Percentiles rank a stretch among this genome's conserved stretches.
phyloP scores from a whole-genome alignment of 768 basidiomycete genomes.

The Tulasnella sp. region DNA sequence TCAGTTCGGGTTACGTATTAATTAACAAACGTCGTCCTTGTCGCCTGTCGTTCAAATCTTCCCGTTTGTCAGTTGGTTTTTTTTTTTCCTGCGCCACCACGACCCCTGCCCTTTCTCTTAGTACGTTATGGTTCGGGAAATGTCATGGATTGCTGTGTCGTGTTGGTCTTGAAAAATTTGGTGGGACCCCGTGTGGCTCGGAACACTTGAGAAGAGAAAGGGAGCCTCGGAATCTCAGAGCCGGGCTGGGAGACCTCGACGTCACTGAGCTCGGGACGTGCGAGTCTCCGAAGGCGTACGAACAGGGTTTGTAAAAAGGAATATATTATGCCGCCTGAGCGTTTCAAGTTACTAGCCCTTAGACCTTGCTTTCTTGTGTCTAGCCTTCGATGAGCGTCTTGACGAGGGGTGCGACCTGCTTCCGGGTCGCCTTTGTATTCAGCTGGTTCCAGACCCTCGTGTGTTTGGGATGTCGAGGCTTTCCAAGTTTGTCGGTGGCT shows the following conservation, averaged over 20 bases:
- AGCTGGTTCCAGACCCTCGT: slow-evolving; percentile 66
- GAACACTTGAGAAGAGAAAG: background rate
- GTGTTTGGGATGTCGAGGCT: slow-evolving; percentile 42
- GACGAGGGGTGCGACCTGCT: slow-evolving; percentile 67
- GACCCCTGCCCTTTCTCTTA: background rate
- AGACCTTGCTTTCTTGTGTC: background rate
- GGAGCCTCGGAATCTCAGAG: background rate
- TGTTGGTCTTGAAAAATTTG: background rate
- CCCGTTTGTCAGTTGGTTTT: background rate
- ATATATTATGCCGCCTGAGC: background rate
- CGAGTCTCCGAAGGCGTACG: background rate
- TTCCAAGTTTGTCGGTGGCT: slow-evolving; percentile 8
- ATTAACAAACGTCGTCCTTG: slow-evolving; percentile 9
- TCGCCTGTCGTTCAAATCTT: background rate
- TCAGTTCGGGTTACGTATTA: slow-evolving; percentile 10
- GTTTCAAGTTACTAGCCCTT: background rate
- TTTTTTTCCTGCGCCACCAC: background rate
- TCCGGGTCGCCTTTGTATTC: slow-evolving; percentile 65
- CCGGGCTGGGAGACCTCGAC: background rate
- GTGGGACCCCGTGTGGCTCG: background rate
- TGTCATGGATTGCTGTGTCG: slow-evolving; percentile 5
- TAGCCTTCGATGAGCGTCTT: slow-evolving; percentile 59
- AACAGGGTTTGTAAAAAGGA: slow-evolving; percentile 1
- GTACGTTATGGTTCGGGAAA: background rate
- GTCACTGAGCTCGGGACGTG: background rate